phyloP scores from a whole-genome alignment of 139 green algal species.

The Haematococcus lacustris region DNA sequence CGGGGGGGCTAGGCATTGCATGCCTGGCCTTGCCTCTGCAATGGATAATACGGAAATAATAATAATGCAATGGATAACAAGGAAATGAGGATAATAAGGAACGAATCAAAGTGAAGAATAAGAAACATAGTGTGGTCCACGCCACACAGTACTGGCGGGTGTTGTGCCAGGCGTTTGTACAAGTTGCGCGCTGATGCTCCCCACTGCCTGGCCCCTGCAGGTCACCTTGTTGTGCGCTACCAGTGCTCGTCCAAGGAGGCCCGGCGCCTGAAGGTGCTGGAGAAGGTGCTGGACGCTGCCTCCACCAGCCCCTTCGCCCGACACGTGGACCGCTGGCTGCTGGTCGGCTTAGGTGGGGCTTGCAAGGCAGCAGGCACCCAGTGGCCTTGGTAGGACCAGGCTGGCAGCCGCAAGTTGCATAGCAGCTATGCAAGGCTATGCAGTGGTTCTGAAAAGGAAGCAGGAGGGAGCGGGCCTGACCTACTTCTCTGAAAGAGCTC shows the following conservation, averaged over 20 bases:
- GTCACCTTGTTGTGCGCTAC: constrained; percentile 58
- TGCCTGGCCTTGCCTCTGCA: no score
- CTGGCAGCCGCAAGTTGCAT: not conserved
- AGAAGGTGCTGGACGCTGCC: constrained; percentile 50
- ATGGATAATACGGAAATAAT: no score
- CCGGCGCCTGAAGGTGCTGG: constrained; percentile 53
- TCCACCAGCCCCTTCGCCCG: constrained; percentile 53
- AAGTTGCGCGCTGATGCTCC: no score
- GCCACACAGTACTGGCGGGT: no score
- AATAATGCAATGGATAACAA: no score
- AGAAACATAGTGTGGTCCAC: no score
- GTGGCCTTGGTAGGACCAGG: not conserved
- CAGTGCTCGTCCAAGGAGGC: constrained; percentile 49
- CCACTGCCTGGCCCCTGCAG: constrained; percentile 23
- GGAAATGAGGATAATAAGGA: no score
- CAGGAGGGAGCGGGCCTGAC: not conserved
- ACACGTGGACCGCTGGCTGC: constrained; percentile 46
- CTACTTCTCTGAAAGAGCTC: not conserved
- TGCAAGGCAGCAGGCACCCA: not conserved
- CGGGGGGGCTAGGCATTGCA: no score
- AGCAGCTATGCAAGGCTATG: not conserved
- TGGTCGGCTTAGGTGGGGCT: constrained; percentile 29
- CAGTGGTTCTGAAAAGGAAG: not conserved
- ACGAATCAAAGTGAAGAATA: no score
- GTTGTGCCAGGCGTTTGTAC: no score